Base-by-base conservation (phyloP, 1,284 basidiomycete genomes). In the Cutaneotrichosporon mucoides region DNA sequence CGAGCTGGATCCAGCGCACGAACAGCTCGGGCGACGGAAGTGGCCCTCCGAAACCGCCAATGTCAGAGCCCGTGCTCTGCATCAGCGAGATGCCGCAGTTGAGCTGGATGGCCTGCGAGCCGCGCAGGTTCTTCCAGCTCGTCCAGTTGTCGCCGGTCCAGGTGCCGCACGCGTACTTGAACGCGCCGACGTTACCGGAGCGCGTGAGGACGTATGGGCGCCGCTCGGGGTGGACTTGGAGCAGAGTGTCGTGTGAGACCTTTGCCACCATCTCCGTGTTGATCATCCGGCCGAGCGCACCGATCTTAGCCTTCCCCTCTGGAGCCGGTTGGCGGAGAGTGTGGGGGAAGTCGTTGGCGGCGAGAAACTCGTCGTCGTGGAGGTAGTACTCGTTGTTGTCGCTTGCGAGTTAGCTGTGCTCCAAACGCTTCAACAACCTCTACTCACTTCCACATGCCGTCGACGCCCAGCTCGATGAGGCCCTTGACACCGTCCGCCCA, bases 361-460 rank as follows among this genome's bases (percentile, higher is more conserved):
- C 60, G 38, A 72, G 55, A 61, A 73, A 79, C 11, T 64, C 68
- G 61, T 79, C 78, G 51, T 79, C 76, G 52, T 78, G 78, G 6
- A 79, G 70, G 40, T 73, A 72, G 57, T 71, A 80, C 63, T 80
- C 79, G 72, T 79, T 77, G 72, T 80, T 80, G 65, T 80, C 79
- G 66, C 76, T 78, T 55, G 0, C 24, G 24, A 5, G 55, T 60
- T 48, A 65, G 57, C 46, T 59, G 9, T 40, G 8, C 36, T 55
- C 12, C 7, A 8, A 24, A 15, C 35, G 24, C 4, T 33, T 16
- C 1, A 2, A 7, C 2, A 24, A 24, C 24, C 24, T 24, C 24
- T 24, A 68, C 75, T 66, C 62, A 76, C 75, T 79, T 78, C 78
- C 78, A 80, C 66, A 78, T 76, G 42, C 73, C 74, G 60, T 80